Conservation (phyloP, 2,329 filamentous ascomycete genomes). For the Aurifilum marmelostoma region DNA sequence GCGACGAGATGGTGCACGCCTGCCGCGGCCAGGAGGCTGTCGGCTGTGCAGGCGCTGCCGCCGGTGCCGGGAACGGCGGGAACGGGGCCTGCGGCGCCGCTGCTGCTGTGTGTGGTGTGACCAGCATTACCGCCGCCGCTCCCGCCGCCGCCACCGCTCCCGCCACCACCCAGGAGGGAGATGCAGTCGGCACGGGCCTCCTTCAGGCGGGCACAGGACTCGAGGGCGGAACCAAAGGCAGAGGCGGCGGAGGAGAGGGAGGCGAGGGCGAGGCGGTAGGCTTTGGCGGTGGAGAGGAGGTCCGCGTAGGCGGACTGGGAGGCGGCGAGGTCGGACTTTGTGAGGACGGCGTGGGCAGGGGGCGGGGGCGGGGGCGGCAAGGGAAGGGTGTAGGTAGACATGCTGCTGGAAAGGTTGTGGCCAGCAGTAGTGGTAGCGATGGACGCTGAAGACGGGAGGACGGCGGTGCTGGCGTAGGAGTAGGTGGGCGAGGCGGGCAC, state of each 20-base stretch:
- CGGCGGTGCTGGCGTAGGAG: conserved; percentile 52
- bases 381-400: conserved; percentile 54
- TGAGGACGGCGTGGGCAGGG: conserved; percentile 62
- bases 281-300: conserved; percentile 64
- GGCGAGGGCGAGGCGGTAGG: conserved; percentile 65
- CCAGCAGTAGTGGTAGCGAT: conserved; percentile 59
- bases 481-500: conserved; percentile 67
- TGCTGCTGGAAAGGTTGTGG: conserved; percentile 46
- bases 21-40: conserved; percentile 63
- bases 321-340: conserved; percentile 64
- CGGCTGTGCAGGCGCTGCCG: conserved; percentile 62
- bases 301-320: conserved; percentile 67
- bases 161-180: conserved; percentile 35
- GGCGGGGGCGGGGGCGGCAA: conserved; percentile 67
- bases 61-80: conserved; percentile 43
- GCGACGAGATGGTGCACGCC: conserved; percentile 70
- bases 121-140: no score
- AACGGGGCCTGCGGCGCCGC: neutral
- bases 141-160: conserved; percentile 23
- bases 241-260: conserved; percentile 64
- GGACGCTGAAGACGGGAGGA: conserved; percentile 39
- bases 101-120: conserved; percentile 19
- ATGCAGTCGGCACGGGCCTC: conserved; percentile 65
- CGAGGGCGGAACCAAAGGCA: conserved; percentile 65
- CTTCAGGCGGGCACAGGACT: conserved; percentile 69